Evolutionary conservation across 192 early-diverging fungal genomes (phyloP).

Genomic region (Umbelopsis vinacea): DNA sequence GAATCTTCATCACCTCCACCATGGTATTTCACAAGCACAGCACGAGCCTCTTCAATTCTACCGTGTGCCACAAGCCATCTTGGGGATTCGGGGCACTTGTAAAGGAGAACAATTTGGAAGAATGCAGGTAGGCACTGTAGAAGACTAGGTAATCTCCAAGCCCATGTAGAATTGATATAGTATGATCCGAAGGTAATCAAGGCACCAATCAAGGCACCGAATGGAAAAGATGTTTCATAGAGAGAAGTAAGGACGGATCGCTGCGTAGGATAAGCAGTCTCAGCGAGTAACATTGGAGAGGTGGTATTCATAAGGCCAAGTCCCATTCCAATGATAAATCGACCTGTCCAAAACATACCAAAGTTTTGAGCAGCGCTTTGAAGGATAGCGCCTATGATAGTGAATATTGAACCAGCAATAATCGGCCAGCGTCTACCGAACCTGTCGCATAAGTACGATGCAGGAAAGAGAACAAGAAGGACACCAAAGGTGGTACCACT

Average conservation of each 20-base stretch:
- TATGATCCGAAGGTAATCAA: constrained; percentile 23
- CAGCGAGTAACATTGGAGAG: constrained; percentile 17
- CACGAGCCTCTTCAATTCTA: constrained; percentile 12
- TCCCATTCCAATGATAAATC: constrained; percentile 25
- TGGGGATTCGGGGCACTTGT: constrained; percentile 15
- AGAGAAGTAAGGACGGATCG: constrained; percentile 4
- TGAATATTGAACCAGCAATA: constrained; percentile 3
- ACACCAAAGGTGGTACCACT: constrained; percentile 21
- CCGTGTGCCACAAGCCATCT: constrained; percentile 2
- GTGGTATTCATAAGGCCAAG: neutral
- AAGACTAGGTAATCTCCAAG: constrained; percentile 27
- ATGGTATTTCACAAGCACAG: neutral
- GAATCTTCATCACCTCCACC: constrained; percentile 7
- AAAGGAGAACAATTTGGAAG: constrained; percentile 3
- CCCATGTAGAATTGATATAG: constrained; percentile 15
- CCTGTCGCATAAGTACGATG: constrained; percentile 1
- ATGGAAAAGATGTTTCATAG: constrained; percentile 10
- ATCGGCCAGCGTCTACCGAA: constrained; percentile 27
- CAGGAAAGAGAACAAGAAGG: neutral
- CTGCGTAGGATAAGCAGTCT: constrained; percentile 29
- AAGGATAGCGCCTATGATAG: constrained; percentile 21
- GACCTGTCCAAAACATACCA: constrained; percentile 18
- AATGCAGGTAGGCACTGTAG: constrained; percentile 11
- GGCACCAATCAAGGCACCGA: constrained; percentile 23
- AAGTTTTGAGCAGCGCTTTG: constrained; percentile 22